phyloP scores from a whole-genome alignment of 2,329 filamentous ascomycete species.

The Exophiala sp. region DNA sequence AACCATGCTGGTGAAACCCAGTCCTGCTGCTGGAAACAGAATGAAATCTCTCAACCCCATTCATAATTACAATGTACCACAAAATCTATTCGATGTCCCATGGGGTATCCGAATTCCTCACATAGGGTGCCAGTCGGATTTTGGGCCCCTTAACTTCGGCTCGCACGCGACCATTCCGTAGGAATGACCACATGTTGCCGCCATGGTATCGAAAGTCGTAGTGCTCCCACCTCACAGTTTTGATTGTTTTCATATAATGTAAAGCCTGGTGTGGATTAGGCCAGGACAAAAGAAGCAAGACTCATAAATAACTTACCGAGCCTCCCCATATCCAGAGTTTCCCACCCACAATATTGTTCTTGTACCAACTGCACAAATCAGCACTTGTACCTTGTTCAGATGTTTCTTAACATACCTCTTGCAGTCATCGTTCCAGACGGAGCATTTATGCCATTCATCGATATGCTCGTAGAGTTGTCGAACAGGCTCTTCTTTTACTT shows the following conservation, averaged over 20 bases:
- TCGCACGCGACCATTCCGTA: slow-evolving; percentile 16
- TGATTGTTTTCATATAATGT: slow-evolving; percentile 22
- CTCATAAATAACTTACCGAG: no score
- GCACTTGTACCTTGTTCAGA: slow-evolving; percentile 12
- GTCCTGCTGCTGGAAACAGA: no score
- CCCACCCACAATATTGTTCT: no score
- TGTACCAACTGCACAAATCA: no score
- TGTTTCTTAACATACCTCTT: neutral
- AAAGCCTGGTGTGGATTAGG: slow-evolving; percentile 1
- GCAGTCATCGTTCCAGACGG: slow-evolving; percentile 20
- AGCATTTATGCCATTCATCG: neutral
- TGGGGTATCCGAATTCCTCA: slow-evolving; percentile 12
- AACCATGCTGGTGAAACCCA: no score
- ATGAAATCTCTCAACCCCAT: no score
- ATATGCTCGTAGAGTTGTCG: slow-evolving; percentile 16
- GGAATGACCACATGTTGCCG: slow-evolving; percentile 17
- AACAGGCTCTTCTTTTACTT: neutral
- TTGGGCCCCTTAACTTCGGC: slow-evolving; percentile 13
- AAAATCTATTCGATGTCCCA: slow-evolving; percentile 4
- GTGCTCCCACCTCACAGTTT: slow-evolving; percentile 15
- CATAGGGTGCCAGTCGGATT: slow-evolving; percentile 11
- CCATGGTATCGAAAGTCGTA: slow-evolving; percentile 13
- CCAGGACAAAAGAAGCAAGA: no score
- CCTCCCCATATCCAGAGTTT: no score
- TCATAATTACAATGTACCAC: no score